Base-by-base conservation (phyloP, 106 monocot species). In the Triglochin maritima region DNA sequence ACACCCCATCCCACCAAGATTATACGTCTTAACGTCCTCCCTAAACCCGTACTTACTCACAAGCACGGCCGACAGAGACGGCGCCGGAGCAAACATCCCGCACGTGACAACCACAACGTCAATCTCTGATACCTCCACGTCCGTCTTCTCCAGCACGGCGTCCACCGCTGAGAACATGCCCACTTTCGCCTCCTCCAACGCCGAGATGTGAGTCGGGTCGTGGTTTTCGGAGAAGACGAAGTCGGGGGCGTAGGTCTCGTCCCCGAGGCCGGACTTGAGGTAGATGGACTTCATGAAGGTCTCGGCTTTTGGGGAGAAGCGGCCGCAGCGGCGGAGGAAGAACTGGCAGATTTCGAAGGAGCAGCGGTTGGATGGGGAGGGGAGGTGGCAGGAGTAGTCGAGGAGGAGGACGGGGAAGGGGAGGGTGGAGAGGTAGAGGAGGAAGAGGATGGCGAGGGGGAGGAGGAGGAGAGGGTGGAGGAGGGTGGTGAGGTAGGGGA, bases 221-320 rank as follows among this genome's bases (percentile, higher is more conserved):
- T 73, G 61, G 69, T 75, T 69, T 9, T 46, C 42, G 6, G 69
- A 46, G 73, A 84, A 80, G 79, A 89, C 56, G 75, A 80, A 85
- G 7, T 79, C 70, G 4, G 85, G 80, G 5, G 67, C 76, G 67
- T 76, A 85, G 45, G 85, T 82, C 77, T 89, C 85, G 56, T 85
- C 72, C n/a, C 89, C 84, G 44, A 89, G 82, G 59, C 85, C 85
- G 61, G 89, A 89, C 69, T 82, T 85, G 45, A 43, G 67, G 75
- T 85, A 85, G 75, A 89, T 82, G 44, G 63, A 63, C 8, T 69
- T 73, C 82, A 85, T 82, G 85, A 89, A 89, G 5, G 80, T 65
- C 59, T 69, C 70, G 72, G 74, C 76, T 0, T 4, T 48, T 1
- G 4, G 2, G 46, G 77, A 58, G 72, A 76, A 85, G 59, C 72